Percentiles rank a stretch among this genome's conserved stretches.
Conservation (phyloP, 1,139 yeast species). For the Protomyces macrosporus region DNA sequence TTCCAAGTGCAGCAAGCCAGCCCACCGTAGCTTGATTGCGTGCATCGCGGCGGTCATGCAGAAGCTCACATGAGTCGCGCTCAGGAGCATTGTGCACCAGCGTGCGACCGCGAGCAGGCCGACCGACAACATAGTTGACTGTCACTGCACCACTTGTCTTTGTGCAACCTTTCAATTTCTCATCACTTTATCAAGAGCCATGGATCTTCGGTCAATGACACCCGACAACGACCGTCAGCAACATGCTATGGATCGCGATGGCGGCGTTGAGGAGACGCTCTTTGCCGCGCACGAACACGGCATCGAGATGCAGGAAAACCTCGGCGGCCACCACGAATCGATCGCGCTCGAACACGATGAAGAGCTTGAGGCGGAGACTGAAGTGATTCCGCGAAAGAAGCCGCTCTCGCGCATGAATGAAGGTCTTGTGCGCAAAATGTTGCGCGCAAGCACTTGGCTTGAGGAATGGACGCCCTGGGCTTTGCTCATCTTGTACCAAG, state of each 20-base stretch:
- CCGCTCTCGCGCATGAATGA: slow-evolving; percentile 1
- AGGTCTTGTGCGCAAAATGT: background rate
- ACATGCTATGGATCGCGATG: background rate
- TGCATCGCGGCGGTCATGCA: too few relatives aligned
- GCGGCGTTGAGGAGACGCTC: background rate
- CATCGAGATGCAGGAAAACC: slow-evolving; percentile 13
- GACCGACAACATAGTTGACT: too few relatives aligned
- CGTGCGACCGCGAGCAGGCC: too few relatives aligned
- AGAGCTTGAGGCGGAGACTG: slow-evolving; percentile 16
- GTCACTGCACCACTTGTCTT: too few relatives aligned
- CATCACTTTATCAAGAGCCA: background rate
- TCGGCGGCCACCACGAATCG: slow-evolving; percentile 1
- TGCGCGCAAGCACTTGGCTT: slow-evolving; percentile 15
- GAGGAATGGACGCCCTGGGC: slow-evolving; percentile 26
- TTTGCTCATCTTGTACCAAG: slow-evolving; percentile 12
- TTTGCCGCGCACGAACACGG: background rate
- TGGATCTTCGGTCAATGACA: background rate
- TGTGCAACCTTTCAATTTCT: too few relatives aligned
- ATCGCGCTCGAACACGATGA: slow-evolving; percentile 19
- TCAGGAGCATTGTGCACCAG: too few relatives aligned
- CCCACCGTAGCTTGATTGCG: too few relatives aligned
- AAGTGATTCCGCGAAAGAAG: background rate
- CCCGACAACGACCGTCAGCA: background rate
- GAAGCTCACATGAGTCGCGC: too few relatives aligned
- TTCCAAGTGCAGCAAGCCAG: too few relatives aligned